Percentiles rank a stretch among this genome's conserved stretches.
phyloP scores from a whole-genome alignment of 305 asterid species.

The Fraxinus paxiana region DNA sequence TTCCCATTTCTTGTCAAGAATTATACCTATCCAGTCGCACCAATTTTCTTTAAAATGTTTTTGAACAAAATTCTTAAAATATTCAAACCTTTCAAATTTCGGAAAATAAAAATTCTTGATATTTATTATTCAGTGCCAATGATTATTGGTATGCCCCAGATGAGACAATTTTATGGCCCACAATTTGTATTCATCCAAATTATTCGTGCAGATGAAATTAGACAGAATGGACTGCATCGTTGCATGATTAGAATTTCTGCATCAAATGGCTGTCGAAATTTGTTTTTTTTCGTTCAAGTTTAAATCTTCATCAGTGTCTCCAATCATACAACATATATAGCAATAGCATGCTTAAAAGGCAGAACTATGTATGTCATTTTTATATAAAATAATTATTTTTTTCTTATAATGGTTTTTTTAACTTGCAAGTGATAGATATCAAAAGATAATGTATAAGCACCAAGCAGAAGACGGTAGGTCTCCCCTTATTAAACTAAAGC shows the following conservation, averaged over 20 bases:
- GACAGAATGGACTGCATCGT: constrained; percentile 23
- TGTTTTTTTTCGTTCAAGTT: background rate
- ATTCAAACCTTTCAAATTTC: background rate
- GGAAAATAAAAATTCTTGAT: background rate
- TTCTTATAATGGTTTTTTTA: background rate
- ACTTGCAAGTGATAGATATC: background rate
- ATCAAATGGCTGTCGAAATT: constrained; percentile 29
- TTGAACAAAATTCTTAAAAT: background rate
- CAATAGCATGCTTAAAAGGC: background rate
- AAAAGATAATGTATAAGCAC: background rate
- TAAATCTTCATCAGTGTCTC: constrained; percentile 9
- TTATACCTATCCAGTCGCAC: background rate
- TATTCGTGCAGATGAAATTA: constrained; percentile 12
- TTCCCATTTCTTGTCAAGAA: constrained; percentile 17
- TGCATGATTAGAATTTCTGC: constrained; percentile 22
- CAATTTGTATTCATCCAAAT: constrained; percentile 16
- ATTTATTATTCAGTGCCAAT: background rate
- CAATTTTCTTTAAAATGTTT: constrained; percentile 4
- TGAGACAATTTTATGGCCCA: background rate
- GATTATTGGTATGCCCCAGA: constrained; percentile 6
- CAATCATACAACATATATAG: background rate
- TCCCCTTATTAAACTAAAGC: background rate
- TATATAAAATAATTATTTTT: background rate
- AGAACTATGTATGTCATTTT: background rate
- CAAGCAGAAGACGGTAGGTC: background rate